Percentiles rank a stretch among this genome's conserved stretches.
Evolutionary conservation across 2,329 filamentous ascomycete species (phyloP).

Genomic region (Fusarium fracticaudum): DNA sequence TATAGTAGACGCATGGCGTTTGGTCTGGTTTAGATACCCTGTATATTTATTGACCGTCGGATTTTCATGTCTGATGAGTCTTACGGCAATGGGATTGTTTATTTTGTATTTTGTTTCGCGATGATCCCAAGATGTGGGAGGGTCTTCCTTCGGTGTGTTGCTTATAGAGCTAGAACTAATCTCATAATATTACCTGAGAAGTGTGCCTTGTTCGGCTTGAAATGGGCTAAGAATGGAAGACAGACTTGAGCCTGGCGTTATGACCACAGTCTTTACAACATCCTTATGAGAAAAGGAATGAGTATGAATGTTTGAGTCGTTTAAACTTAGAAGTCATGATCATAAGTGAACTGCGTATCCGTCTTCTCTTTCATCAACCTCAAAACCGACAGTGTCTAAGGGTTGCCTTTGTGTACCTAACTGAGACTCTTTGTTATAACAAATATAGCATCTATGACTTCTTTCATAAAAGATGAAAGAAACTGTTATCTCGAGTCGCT

Average conservation of each 20-base stretch:
- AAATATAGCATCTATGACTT: no score
- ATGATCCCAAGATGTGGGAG: background rate
- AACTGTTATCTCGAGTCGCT: background rate
- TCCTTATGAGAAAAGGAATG: background rate
- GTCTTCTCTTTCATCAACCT: background rate
- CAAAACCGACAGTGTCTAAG: no score
- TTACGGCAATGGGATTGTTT: background rate
- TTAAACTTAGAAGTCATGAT: background rate
- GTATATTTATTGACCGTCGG: conserved; percentile 3
- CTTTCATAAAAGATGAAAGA: background rate
- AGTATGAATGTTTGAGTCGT: no score
- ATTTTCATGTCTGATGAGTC: background rate
- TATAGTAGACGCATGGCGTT: conserved; percentile 10
- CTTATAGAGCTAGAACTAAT: background rate
- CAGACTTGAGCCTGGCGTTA: no score
- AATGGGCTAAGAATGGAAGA: background rate
- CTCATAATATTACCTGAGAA: background rate
- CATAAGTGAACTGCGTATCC: background rate
- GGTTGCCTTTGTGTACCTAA: no score
- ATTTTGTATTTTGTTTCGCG: background rate
- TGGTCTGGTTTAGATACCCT: conserved; percentile 34
- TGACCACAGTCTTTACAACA: no score
- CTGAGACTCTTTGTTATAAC: no score
- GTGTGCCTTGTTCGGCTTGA: background rate
- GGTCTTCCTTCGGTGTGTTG: background rate